These are phyloP conservation scores for Claviceps paspali DNA, from an alignment of 2,329 filamentous ascomycete genomes.

Conservation along the genomic window DNA sequence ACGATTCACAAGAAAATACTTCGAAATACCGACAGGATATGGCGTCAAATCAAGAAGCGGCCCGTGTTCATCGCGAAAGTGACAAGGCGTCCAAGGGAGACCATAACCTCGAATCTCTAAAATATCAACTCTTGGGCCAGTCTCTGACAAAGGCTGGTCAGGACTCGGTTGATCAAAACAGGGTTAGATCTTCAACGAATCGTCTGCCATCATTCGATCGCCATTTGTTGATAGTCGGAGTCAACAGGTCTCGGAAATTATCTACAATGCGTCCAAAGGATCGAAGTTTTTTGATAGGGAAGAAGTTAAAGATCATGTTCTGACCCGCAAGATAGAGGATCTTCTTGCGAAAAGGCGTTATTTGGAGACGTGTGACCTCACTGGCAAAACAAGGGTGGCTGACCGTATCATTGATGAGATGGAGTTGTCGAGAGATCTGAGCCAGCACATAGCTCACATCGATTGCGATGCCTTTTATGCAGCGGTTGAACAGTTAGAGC, in stretches of 20 bases:
- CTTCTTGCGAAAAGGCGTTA: slow-evolving; percentile 62
- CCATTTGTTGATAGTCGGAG: not conserved
- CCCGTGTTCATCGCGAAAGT: slow-evolving; percentile 1
- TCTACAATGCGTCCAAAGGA: slow-evolving; percentile 91
- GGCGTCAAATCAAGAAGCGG: not conserved
- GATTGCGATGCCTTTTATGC: slow-evolving; percentile 98
- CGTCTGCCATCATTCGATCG: not conserved
- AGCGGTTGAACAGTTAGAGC: slow-evolving; percentile 72
- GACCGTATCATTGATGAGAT: slow-evolving; percentile 71
- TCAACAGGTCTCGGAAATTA: slow-evolving; percentile 72
- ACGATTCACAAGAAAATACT: not conserved
- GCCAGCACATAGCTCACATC: slow-evolving; percentile 75
- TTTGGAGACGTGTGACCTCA: slow-evolving; percentile 62
- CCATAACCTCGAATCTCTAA: slow-evolving; percentile 43
- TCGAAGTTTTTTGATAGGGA: slow-evolving; percentile 95
- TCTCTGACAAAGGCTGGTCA: slow-evolving; percentile 90
- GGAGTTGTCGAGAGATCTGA: slow-evolving; percentile 64
- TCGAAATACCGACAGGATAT: not conserved
- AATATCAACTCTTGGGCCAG: slow-evolving; percentile 79
- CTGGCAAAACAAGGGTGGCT: slow-evolving; percentile 55
- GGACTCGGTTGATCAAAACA: slow-evolving; percentile 80
- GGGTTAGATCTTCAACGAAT: slow-evolving; percentile 33
- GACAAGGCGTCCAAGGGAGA: slow-evolving; percentile 14
- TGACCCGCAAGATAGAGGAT: slow-evolving; percentile 73
- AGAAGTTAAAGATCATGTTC: slow-evolving; percentile 61